A percentile compares a stretch with the other conserved stretches of the same genome.
These are phyloP conservation scores for Choiromyces venosus DNA, from an alignment of 495 filamentous ascomycete genomes.

Conservation along the genomic window DNA sequence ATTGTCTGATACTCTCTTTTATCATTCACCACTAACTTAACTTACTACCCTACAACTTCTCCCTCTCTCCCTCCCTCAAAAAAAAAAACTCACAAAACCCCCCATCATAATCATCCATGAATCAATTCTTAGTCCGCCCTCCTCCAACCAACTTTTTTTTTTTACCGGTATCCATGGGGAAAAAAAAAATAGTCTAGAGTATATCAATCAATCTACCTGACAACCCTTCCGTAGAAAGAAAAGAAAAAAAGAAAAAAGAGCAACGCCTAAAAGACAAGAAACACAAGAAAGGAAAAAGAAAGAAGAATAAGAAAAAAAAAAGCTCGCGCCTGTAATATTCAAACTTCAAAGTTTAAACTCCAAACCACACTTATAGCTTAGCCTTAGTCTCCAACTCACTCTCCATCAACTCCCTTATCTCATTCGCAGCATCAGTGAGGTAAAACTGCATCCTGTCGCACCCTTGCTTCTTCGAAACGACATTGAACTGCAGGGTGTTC, in stretches of 20 bases:
- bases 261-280: neutral
- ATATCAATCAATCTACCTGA: neutral
- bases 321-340: neutral
- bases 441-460: constrained; percentile 91
- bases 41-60: neutral
- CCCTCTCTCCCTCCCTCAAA: too few species aligned
- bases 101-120: neutral
- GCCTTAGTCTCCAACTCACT: constrained; percentile 83
- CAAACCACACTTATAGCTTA: constrained; percentile 60
- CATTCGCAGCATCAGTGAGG: constrained; percentile 84
- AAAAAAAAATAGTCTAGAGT: neutral
- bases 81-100: neutral
- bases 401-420: constrained; percentile 81
- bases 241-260: neutral
- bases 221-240: neutral
- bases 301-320: neutral
- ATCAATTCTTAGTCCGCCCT: neutral
- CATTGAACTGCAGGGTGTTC: constrained; percentile 95
- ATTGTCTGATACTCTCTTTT: too few species aligned
- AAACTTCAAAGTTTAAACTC: neutral
- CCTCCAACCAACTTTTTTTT: neutral
- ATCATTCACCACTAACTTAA: too few species aligned
- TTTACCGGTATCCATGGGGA: neutral
- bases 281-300: neutral
- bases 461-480: constrained; percentile 88